Evolutionary conservation across 371 early-diverging fungal genomes (phyloP), one percentile per base, ranked within the genome.

Genomic region (Apophysomyces elegans): DNA sequence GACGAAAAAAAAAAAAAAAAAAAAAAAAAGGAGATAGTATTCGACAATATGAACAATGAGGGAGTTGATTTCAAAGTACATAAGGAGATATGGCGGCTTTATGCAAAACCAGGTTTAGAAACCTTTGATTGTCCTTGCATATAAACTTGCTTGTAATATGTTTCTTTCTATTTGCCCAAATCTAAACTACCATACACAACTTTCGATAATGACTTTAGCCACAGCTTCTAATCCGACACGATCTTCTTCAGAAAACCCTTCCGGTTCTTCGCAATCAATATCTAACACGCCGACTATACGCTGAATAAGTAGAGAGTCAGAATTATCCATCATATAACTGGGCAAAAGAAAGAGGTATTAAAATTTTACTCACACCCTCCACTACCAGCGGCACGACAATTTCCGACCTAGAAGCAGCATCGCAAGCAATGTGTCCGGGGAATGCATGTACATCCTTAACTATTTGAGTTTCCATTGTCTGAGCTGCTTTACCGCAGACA

Each of bases 401-500:
- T 79, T 96, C 96, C 47, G 92, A 91, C 67, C 89, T 85, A n/a
- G 91, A 89, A 6, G 90, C 91, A 12, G 93, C 83, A 75, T 96
- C 96, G 67, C 96, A 96, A 1, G 96, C 95, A 75, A 96, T 96
- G 80, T 96, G 96, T 18, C 95, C 95, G 7, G 90, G 88, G 64
- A 95, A 95, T 44, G 81, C 79, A 72, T 93, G 92, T 32, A 95
- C 95, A 69, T 96, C 89, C 59, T 74, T 67, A 44, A 96, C 89
- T 3, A 95, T 64, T 60, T 89, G 78, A 0, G 91, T 83, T 62
- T 71, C 9, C 32, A 74, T 70, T 39, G 75, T 75, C 3, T 63
- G 62, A 5, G 94, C 94, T 1, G 92, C 91, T 4, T 91, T 83
- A n/a, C 96, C 96, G 77, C 95, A 95, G 11, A 96, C 96, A 16